Evolutionary conservation across 2,329 filamentous ascomycete genomes (phyloP), one percentile per base, ranked within the genome.

Genomic region (Alternaria sp.): DNA sequence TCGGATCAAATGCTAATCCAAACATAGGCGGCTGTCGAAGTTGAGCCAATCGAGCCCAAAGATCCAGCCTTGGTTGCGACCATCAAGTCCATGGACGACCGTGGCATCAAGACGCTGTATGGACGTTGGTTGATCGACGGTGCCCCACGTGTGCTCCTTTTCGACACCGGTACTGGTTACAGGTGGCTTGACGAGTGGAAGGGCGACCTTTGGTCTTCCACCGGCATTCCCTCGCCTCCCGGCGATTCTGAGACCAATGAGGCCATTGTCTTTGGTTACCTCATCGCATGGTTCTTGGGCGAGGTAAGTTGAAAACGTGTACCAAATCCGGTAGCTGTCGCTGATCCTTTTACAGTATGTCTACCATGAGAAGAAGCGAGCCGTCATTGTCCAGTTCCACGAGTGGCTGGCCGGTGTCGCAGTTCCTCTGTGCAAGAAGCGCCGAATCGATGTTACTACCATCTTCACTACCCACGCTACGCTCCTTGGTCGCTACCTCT

Each of bases 381-480:
- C 95, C 4, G 93, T 99, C 67, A 95, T 98, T 79, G 95, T 94
- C 57, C 95, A 99, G 80, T 98, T 98, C 84, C 95, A 99, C 84
- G 95, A 99, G 81, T 99, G 95, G 95, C 87, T 99, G 57, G 91
- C 95, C 11, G 95, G 94, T 81, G 95, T 98, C 51, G 94, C 92
- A 52, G 85, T 98, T 34, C 95, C 95, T 27, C 86, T 98, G 68
- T 91, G 90, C 82, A 97, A 96, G 84, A 97, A 92, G 86, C 89
- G 95, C 63, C 91, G 92, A 75, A 98, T 98, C 80, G 95, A 98
- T 76, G 87, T 97, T 52, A 98, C 95, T 18, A 98, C 95, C 69
- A 98, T 98, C 79, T 98, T 98, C 84, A 99, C 95, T 43, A 99
- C 95, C 2, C 95, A 98, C 81, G 95, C 95, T 25, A 98, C 95